Percentiles rank a stretch among this genome's conserved stretches.
phyloP scores from a whole-genome alignment of 345 rosid species.

The Raphanus sativus region DNA sequence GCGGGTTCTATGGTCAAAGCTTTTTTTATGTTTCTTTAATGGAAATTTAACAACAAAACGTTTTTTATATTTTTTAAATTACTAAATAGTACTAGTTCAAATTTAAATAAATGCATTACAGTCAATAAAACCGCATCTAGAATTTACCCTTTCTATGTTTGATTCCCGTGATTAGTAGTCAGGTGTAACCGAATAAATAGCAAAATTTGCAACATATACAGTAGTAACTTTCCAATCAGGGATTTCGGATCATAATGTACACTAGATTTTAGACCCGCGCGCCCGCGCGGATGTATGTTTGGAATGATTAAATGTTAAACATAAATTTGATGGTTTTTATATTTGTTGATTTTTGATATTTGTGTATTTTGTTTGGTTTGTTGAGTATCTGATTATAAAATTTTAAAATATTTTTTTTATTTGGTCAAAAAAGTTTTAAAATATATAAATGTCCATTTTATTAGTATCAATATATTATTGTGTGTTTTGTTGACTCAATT shows the following conservation, averaged over 20 bases:
- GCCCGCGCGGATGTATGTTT: too few relatives aligned
- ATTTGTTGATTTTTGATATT: too few relatives aligned
- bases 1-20: constrained; percentile 11
- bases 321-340: too few relatives aligned
- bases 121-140: neutral
- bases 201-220: neutral
- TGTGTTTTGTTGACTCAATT: too few relatives aligned
- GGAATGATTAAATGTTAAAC: too few relatives aligned
- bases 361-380: too few relatives aligned
- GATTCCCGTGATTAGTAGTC: neutral
- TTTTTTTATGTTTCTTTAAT: neutral
- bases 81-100: neutral
- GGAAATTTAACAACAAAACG: neutral
- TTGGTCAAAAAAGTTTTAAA: too few relatives aligned
- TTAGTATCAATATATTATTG: too few relatives aligned
- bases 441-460: too few relatives aligned
- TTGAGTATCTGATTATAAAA: too few relatives aligned
- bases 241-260: neutral
- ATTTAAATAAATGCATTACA: neutral
- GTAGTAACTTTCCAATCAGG: neutral
- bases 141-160: neutral
- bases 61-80: neutral
- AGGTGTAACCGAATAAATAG: neutral
- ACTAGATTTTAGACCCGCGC: too few relatives aligned
- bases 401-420: too few relatives aligned